Conservation (phyloP, 2,329 filamentous ascomycete species). For the Neofusicoccum cordaticola region DNA sequence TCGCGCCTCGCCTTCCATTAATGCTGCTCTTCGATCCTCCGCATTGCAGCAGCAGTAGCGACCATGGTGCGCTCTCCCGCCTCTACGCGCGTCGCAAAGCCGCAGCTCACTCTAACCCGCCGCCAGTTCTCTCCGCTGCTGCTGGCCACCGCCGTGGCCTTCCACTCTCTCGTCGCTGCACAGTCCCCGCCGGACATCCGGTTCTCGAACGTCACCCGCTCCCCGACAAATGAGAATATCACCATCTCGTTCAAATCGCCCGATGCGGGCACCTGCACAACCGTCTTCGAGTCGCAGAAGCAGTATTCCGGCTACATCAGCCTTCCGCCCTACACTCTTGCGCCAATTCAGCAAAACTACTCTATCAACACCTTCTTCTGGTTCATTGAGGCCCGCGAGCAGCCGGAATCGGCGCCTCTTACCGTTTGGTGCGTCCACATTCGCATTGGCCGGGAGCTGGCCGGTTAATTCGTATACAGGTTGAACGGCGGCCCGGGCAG, state of each 20-base stretch:
- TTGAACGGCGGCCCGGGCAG: slow-evolving; percentile 66
- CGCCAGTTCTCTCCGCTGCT: background rate
- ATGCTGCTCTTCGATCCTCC: background rate
- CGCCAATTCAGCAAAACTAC: slow-evolving; percentile 51
- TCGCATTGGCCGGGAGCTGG: background rate
- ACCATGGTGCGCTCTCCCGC: background rate
- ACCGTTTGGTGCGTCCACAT: slow-evolving; percentile 47
- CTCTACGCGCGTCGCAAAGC: background rate
- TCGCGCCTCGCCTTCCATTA: background rate
- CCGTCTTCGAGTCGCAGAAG: slow-evolving; percentile 62
- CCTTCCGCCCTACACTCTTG: slow-evolving; percentile 52
- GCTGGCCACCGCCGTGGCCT: background rate
- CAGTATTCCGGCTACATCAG: slow-evolving; percentile 70
- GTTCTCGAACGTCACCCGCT: slow-evolving; percentile 55
- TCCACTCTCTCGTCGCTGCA: slow-evolving; percentile 25
- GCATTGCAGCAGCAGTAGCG: background rate
- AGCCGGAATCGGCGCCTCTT: slow-evolving; percentile 51
- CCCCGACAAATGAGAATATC: slow-evolving; percentile 62
- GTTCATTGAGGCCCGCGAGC: slow-evolving; percentile 59
- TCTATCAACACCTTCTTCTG: slow-evolving; percentile 64
- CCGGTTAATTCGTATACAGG: slow-evolving; percentile 56
- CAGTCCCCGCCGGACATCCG: slow-evolving; percentile 40
- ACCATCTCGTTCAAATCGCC: slow-evolving; percentile 66
- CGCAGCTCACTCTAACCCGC: background rate
- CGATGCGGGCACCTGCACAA: slow-evolving; percentile 60